These are phyloP conservation scores for Gnomoniopsis smithogilvyi DNA, from an alignment of 2,329 filamentous ascomycete species.

Conservation along the genomic window DNA sequence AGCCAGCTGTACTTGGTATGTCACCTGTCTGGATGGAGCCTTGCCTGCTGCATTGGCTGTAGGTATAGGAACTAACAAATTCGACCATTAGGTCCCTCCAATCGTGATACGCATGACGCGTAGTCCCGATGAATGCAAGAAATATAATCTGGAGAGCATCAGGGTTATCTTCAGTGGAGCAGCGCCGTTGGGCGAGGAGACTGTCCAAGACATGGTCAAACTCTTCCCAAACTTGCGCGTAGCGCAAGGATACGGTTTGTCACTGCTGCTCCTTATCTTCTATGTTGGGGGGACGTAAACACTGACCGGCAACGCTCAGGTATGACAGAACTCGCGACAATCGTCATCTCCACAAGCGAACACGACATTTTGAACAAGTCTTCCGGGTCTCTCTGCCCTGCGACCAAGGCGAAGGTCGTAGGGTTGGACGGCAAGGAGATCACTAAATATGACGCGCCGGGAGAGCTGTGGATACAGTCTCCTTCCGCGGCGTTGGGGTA, in stretches of 20 bases:
- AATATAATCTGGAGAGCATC: slow-evolving; percentile 71
- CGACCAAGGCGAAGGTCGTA: slow-evolving; percentile 63
- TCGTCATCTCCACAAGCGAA: slow-evolving; percentile 58
- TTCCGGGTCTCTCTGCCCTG: slow-evolving; percentile 67
- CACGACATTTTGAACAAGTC: slow-evolving; percentile 69
- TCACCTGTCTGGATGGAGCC: neutral
- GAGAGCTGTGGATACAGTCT: slow-evolving; percentile 76
- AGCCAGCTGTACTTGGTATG: slow-evolving; percentile 60
- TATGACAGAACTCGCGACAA: slow-evolving; percentile 75
- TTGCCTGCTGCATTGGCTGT: neutral
- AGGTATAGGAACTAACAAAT: slow-evolving; percentile 2
- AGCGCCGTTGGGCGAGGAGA: slow-evolving; percentile 73
- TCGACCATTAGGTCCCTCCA: slow-evolving; percentile 60
- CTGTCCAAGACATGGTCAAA: slow-evolving; percentile 58
- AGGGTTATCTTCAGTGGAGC: slow-evolving; percentile 68
- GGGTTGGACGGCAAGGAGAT: slow-evolving; percentile 68
- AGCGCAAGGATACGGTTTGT: slow-evolving; percentile 66
- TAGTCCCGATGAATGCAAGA: slow-evolving; percentile 54
- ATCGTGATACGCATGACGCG: slow-evolving; percentile 77
- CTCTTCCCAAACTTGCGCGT: slow-evolving; percentile 62
- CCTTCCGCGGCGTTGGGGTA: slow-evolving; percentile 81
- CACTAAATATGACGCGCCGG: slow-evolving; percentile 61
- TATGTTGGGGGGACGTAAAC: too few species aligned
- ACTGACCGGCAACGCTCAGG: slow-evolving; percentile 37
- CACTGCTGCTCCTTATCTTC: neutral